Evolutionary conservation across 345 rosid genomes (phyloP), one percentile per base, ranked within the genome.

Genomic region (Orychophragmus violaceus): DNA sequence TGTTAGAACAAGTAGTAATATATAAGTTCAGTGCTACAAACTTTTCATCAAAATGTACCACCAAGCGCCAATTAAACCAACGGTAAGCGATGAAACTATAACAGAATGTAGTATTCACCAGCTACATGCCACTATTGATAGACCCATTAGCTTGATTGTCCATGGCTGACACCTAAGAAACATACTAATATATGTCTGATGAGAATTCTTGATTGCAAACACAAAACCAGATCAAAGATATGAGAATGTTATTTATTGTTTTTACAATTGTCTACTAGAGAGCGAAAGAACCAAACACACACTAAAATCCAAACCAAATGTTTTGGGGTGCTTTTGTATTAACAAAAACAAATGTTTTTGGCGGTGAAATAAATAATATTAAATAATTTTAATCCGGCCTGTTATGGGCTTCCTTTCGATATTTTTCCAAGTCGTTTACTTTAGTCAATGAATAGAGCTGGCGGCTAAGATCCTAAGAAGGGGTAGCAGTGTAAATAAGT

Each of bases 111-210:
- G 73, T 52, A 83, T 55, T 32, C 67, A 39, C 98, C 97, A 92
- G 84, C 95, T 89, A 68, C 74, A 76, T 37, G 84, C 86, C 23
- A 83, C 76, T 19, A 50, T 82, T 45, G 70, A 76, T 23, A 70
- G 42, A 65, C 98, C 97, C 5, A 96, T 84, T 44, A 93, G 53
- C 42, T 76, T 59, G 80, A 93, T 86, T 8, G 97, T 88, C 98
- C 98, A 93, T 33, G 98, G 98, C 42, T 90, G 98, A 77, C 98
- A 93, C 97, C 98, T 93, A 70, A 23, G 29, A 54, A 56, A 33
- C 56, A 60, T 24, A 16, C 7, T 4, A 10, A 50, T 14, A 13
- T 50, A 23, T 49, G 27, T 21, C 52, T 48, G 28, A 21, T 48
- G 14, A 71, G 52, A 39, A 2, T 39, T 23, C n/a, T 11, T 22